Percentiles rank a stretch among this genome's conserved stretches.
Conservation (phyloP, 2,329 filamentous ascomycete genomes). For the Endoconidiophora laricicola region DNA sequence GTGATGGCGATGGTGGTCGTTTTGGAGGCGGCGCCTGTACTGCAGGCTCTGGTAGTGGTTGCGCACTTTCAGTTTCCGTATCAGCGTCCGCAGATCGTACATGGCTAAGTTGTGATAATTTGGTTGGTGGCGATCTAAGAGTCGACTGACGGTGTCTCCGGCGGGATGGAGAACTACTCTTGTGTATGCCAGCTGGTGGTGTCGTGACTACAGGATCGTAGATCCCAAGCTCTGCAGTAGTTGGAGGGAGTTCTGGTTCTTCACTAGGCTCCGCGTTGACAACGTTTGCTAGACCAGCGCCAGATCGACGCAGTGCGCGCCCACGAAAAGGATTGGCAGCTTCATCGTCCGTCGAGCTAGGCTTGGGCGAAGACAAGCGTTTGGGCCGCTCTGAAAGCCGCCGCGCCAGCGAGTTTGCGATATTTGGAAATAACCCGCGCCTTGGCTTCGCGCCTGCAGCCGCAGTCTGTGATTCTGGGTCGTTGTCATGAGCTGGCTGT, state of each 20-base stretch:
- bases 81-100: neutral
- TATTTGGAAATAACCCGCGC: neutral
- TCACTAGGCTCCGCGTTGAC: neutral
- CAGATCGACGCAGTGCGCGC: slow-evolving; percentile 16
- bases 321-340: slow-evolving; percentile 7
- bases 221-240: slow-evolving; percentile 31
- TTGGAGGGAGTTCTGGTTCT: slow-evolving; percentile 43
- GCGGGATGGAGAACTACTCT: slow-evolving; percentile 11
- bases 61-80: neutral
- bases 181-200: slow-evolving; percentile 38
- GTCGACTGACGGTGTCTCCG: neutral
- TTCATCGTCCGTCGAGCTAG: neutral
- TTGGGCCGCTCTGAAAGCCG: slow-evolving; percentile 4
- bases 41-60: neutral
- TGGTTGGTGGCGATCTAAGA: slow-evolving; percentile 26
- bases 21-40: neutral
- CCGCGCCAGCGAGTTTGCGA: neutral
- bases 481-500: slow-evolving; percentile 5
- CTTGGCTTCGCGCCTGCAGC: neutral
- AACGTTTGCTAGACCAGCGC: slow-evolving; percentile 5
- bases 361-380: neutral
- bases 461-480: neutral
- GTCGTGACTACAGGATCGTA: slow-evolving; percentile 37
- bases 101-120: slow-evolving; percentile 28
- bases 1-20: neutral